Evolutionary conservation across 2,329 filamentous ascomycete species (phyloP), one percentile per base, ranked within the genome.

Genomic region (Nemania bipapillata): DNA sequence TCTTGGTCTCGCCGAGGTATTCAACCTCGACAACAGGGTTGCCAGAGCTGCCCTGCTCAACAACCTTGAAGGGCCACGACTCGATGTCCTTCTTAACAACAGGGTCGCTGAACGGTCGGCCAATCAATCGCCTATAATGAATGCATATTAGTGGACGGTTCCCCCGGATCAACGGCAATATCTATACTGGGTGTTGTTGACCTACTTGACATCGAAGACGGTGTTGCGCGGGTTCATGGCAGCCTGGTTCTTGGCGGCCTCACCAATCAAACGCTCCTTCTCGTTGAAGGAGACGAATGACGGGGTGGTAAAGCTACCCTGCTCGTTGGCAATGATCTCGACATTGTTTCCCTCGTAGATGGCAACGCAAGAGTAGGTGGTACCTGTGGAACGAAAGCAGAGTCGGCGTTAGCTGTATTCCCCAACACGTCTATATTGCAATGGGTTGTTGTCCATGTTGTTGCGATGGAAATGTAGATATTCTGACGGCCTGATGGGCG

Each of bases 281-380:
- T 95, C 91, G 82, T 94, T 97, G 90, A 99, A 99, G 79, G 93
- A 97, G 82, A 99, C 96, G 88, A 97, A 99, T 66, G 96, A 98
- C 76, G 96, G 96, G 74, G 96, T 98, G 81, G 96, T 98, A 87
- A 97, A 97, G 86, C 90, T 94, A 89, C 95, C 95, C 91, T 98
- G 95, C 90, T 98, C 95, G 87, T 98, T 98, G 91, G 95, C 95
- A 84, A 98, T 97, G 89, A 99, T 99, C 85, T 99, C 96, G 83
- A 98, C 95, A 91, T 97, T 97, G 88, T 89, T 95, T 83, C 96
- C 96, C 87, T 98, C 96, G 87, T 98, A 99, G 85, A 92, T 96
- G 86, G 96, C 96, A 86, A 98, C 96, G 86, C 96, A 99, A 81
- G 96, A 98, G 90, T 99, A 99, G 85, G 96, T 99, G 79, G 96